Base-by-base conservation (phyloP, 1,139 yeast genomes). In the Suhomyces wounanorum region DNA sequence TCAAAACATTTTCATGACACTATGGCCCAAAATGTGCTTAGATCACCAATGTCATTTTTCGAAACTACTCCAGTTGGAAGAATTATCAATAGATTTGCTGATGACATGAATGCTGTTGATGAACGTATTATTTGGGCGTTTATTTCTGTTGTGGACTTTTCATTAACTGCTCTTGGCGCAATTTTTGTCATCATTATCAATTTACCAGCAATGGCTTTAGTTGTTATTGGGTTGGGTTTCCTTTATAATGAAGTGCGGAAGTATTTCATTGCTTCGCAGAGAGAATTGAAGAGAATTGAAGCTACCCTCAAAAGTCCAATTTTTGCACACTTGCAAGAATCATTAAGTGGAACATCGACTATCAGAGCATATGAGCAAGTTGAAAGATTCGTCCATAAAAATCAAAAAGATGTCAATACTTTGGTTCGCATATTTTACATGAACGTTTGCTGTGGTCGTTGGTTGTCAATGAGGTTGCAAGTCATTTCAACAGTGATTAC, bases 401-500 rank as follows among this genome's bases (percentile, higher is more conserved):
- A 64, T 43, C 60, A 57, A 37, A 44, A 40, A 2, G 61, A 63
- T 43, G 57, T 68, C 33, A 64, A 70, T 49, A 56, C 54, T 8
- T 64, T 60, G 49, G 54, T 61, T 13, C 59, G 55, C 36, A 62
- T 62, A n/a, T 61, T 60, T 31, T 63, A 63, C 54, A 55, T 65
- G 14, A 64, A 61, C 47, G 61, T 63, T 16, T 59, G 62, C 14
- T 58, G 67, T 49, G 70, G 68, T 49, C 67, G 78, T 52, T 73
- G 78, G 78, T 64, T 73, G 42, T 67, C 75, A 1, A 66, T 72
- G 66, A 64, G 78, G 54, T 65, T 73, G 48, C 75, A 70, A 53
- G 61, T 64, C 7, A 69, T 73, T 41, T 68, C 77, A 9, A 65
- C 77, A 1, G 36, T 68, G 23, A 64, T 73, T 38, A 66, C 72